These are phyloP conservation scores for Dothiorella sarmentorum DNA, from an alignment of 2,329 filamentous ascomycete species.

Conservation along the genomic window DNA sequence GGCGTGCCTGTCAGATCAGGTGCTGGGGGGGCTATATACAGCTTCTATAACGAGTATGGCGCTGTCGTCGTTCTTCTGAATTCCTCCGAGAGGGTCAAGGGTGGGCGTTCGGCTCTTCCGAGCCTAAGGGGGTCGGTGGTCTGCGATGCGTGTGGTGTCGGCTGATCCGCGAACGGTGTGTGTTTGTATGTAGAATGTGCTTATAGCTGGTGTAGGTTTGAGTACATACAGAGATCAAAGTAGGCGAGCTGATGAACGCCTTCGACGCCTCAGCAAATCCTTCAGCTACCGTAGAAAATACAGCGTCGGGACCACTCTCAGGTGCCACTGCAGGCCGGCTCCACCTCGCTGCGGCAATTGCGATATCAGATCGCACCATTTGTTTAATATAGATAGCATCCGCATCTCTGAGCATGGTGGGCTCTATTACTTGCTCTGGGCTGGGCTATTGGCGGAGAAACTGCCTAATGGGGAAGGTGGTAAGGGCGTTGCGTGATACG, in stretches of 20 bases:
- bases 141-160: background rate
- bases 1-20: too few species aligned
- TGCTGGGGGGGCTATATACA: too few species aligned
- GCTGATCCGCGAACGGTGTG: background rate
- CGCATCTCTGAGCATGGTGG: background rate
- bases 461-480: background rate
- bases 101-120: too few species aligned
- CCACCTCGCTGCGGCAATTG: background rate
- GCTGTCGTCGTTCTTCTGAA: too few species aligned
- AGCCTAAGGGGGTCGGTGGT: too few species aligned
- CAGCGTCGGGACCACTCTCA: background rate
- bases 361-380: background rate
- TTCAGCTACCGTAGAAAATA: background rate
- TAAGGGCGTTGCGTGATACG: conserved; percentile 1
- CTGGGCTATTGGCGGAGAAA: background rate
- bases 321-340: background rate
- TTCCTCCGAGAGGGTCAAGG: background rate
- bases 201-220: background rate
- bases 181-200: background rate
- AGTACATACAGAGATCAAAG: background rate
- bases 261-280: background rate
- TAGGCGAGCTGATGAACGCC: background rate
- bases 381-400: background rate
- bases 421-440: background rate
- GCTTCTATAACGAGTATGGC: background rate